Evolutionary conservation across 345 rosid species (phyloP), one percentile per base, ranked within the genome.

Genomic region (Sonneratia alba): DNA sequence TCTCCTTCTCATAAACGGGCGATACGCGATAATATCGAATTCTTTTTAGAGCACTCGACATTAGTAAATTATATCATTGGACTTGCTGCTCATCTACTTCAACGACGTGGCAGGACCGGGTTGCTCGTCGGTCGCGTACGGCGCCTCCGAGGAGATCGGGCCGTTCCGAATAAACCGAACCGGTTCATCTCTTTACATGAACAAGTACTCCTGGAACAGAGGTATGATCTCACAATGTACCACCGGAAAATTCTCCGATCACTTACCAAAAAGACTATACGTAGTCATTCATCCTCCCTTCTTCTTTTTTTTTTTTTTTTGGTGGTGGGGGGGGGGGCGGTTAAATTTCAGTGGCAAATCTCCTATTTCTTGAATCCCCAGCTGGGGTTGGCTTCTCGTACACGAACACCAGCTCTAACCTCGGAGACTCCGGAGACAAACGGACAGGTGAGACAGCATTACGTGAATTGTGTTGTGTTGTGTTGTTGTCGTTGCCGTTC

Each of bases 321-420:
- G n/a, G n/a, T 42, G 7, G 6, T 42, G 45, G 45, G 1, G 10
- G 45, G 45, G 45, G 45, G 45, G 45, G 10, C 7, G 45, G 45
- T 42, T 42, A 9, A 42, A 22, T n/a, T 76, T 74, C 88, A 92
- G 97, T 83, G 75, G 97, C 97, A 80, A 95, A 90, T 80, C 71
- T 95, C 77, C 73, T 95, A 36, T 95, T 95, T 81, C 80, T 95
- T 72, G 97, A 95, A 75, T 88, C 98, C 72, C 97, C 98, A 2
- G 96, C 92, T 61, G 98, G 98, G 6, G 98, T 94, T 56, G 98
- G 98, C 76, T 94, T 87, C 84, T 94, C 98, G 3, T 92, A 92
- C 81, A 86, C 98, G 42, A 94, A 95, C 71, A 89, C 90, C 65
- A 91, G 84, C 79, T 84, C 91, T 6, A 68, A 95, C 79, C 93